These are phyloP conservation scores for Aspergillus funiculosus DNA, from an alignment of 495 filamentous ascomycete genomes.

Conservation along the genomic window DNA sequence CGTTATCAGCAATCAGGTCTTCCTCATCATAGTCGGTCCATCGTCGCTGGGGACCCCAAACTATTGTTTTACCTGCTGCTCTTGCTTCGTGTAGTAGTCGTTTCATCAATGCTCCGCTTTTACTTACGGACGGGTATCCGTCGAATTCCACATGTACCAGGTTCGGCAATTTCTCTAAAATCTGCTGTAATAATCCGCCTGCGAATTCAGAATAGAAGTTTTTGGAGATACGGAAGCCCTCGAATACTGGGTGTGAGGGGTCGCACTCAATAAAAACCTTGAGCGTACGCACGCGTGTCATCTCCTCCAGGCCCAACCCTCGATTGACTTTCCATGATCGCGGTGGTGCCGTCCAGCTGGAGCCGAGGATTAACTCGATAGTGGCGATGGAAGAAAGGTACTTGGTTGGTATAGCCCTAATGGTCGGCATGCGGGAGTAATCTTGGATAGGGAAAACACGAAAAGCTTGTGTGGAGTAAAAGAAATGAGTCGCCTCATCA, in stretches of 20 bases:
- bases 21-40: constrained; percentile 47
- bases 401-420: constrained; percentile 42
- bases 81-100: constrained; percentile 54
- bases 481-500: constrained; percentile 63
- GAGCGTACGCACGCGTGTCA: constrained; percentile 53
- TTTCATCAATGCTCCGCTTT: constrained; percentile 63
- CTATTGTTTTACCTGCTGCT: constrained; percentile 47
- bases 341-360: constrained; percentile 73
- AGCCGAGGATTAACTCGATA: constrained; percentile 72
- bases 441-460: constrained; percentile 70
- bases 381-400: constrained; percentile 63
- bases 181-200: constrained; percentile 48
- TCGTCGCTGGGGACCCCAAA: constrained; percentile 65
- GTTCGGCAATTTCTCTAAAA: constrained; percentile 55
- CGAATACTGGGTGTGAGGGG: constrained; percentile 65
- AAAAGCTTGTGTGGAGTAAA: constrained; percentile 71
- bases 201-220: constrained; percentile 75
- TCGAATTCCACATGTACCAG: constrained; percentile 68
- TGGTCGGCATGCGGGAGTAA: constrained; percentile 55
- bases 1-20: constrained; percentile 12
- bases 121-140: constrained; percentile 63
- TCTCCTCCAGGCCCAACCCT: constrained; percentile 59
- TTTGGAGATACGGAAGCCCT: constrained; percentile 60
- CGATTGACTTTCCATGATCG: constrained; percentile 64
- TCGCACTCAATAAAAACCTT: constrained; percentile 77